A percentile compares a stretch with the other conserved stretches of the same genome.
These are phyloP conservation scores for Striga asiatica DNA, from an alignment of 257 asterid genomes.

Conservation along the genomic window DNA sequence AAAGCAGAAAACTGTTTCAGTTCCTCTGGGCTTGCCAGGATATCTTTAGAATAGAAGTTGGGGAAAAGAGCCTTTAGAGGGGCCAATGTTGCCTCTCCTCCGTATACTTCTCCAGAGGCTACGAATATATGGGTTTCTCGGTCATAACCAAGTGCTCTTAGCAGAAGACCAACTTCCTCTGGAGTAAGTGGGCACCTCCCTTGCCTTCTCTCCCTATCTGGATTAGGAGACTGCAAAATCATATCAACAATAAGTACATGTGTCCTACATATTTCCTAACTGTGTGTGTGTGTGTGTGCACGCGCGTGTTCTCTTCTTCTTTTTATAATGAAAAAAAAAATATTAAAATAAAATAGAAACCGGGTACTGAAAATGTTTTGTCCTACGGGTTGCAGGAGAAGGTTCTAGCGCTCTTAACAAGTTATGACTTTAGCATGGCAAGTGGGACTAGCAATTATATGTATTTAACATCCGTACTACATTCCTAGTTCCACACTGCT, in stretches of 20 bases:
- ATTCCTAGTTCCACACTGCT: conserved; percentile 2
- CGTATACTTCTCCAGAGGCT: conserved; percentile 97
- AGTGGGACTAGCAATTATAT: not conserved
- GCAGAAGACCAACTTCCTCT: conserved; percentile 90
- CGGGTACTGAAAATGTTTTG: too few relatives aligned
- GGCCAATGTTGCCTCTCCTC: conserved; percentile 86
- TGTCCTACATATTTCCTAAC: conserved; percentile 13
- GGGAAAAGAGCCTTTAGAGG: conserved; percentile 92
- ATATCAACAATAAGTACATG: conserved; percentile 10
- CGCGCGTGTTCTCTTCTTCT: too few relatives aligned
- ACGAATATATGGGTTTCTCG: conserved; percentile 74
- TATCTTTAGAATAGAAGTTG: conserved; percentile 81
- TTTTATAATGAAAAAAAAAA: too few relatives aligned
- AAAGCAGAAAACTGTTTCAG: conserved; percentile 61
- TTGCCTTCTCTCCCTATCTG: conserved; percentile 86
- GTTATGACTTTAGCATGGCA: not conserved
- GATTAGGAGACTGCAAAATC: conserved; percentile 61
- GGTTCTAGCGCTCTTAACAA: not conserved
- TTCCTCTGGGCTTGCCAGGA: conserved; percentile 58
- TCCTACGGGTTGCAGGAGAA: not conserved
- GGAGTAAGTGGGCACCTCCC: conserved; percentile 98
- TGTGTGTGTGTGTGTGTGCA: too few relatives aligned
- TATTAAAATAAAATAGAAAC: not conserved
- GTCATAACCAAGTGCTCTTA: conserved; percentile 89
- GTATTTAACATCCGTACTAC: not conserved